Evolutionary conservation across 345 rosid species (phyloP).

Genomic region (Citrus reticulata): DNA sequence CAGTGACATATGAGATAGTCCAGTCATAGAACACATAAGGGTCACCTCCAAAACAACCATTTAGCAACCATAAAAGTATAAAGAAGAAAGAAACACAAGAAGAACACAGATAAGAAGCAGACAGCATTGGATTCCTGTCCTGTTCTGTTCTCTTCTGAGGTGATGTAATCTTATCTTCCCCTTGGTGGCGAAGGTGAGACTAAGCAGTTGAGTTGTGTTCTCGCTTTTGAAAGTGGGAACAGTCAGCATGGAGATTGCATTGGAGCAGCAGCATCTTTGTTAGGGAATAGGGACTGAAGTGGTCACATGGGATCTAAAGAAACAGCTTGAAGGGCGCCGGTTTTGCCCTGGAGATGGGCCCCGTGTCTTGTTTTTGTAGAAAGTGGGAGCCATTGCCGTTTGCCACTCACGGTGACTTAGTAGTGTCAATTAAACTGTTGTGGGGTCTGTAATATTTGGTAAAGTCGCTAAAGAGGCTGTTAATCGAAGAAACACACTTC

Average conservation of each 20-base stretch:
- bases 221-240: neutral
- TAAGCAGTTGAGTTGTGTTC: neutral
- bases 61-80: constrained; percentile 19
- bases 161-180: constrained; percentile 13
- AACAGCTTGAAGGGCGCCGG: neutral
- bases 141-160: neutral
- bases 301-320: constrained; percentile 9
- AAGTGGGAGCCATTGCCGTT: neutral
- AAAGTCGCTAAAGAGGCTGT: neutral
- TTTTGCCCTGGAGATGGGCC: neutral
- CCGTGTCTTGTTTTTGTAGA: neutral
- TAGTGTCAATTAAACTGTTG: neutral
- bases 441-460: neutral
- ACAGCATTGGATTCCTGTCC: constrained; percentile 42
- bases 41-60: constrained; percentile 49
- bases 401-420: too few relatives aligned
- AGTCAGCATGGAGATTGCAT: neutral
- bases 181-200: neutral
- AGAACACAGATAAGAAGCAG: neutral
- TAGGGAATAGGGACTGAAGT: neutral
- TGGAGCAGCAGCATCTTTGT: neutral
- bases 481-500: too few relatives aligned
- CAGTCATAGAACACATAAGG: constrained; percentile 83
- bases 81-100: constrained; percentile 22
- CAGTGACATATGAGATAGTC: constrained; percentile 75